A percentile compares a stretch with the other conserved stretches of the same genome.
Conservation (phyloP, 106 monocot genomes). For the Posidonia australis region DNA sequence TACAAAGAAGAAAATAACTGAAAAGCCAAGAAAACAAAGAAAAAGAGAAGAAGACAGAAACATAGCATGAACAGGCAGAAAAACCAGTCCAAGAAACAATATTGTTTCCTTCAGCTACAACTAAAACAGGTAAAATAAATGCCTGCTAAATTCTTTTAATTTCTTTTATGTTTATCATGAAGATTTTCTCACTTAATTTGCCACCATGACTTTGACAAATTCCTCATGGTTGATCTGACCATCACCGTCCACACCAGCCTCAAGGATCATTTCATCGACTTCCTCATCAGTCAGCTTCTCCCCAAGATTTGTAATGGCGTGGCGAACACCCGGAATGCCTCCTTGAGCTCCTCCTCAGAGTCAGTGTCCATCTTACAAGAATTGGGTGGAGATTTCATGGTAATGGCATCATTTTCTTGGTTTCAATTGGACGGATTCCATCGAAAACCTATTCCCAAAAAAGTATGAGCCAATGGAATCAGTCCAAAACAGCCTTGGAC, state of each 20-base stretch:
- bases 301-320: conserved; percentile 7
- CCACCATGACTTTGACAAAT: conserved; percentile 19
- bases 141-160: background rate
- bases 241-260: conserved; percentile 15
- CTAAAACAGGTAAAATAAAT: background rate
- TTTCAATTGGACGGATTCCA: too few species aligned
- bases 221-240: conserved; percentile 17
- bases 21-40: too few species aligned
- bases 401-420: too few species aligned
- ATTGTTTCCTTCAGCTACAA: background rate
- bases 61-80: background rate
- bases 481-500: too few species aligned
- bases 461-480: too few species aligned
- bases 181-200: conserved; percentile 13
- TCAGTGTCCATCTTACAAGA: too few species aligned
- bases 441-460: too few species aligned
- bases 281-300: conserved; percentile 16
- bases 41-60: too few species aligned
- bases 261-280: conserved; percentile 16
- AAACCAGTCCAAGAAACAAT: background rate
- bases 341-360: too few species aligned
- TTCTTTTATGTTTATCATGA: background rate
- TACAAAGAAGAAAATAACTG: too few species aligned
- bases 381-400: too few species aligned
- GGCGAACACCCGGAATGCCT: conserved; percentile 3